Evolutionary conservation across 2,329 filamentous ascomycete species (phyloP), one percentile per base, ranked within the genome.

Genomic region (Hypoxylon sp.): DNA sequence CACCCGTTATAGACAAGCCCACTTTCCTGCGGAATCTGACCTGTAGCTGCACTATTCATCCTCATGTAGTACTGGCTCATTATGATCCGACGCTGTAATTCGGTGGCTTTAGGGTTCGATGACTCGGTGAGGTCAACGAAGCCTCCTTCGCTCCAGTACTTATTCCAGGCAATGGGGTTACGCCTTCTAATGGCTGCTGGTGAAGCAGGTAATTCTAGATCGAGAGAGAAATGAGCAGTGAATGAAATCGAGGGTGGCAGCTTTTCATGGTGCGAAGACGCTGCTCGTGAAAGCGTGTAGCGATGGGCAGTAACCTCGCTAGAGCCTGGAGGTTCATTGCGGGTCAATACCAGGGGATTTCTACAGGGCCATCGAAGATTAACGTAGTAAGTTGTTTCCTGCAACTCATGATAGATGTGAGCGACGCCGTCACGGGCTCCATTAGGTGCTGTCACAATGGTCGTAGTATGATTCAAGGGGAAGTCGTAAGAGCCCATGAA

Each of bases 1-100:
- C 82, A 84, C 1, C 82, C 82, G 37, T 83, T 83, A 37, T 83
- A 83, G 72, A 83, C 80, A 1, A 83, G 66, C 0, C 82, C 82
- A 19, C 80, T 82, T 73, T 84, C 82, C 67, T 84, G 82, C 0
- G 82, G 81, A 0, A 80, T 78, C 13, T 80, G 74, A 0, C 79
- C 79, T 0, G 64, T 72, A 0, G 78, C 76, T 2, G 82, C 82
- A 8, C 78, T 79, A 42, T 84, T 84, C 2, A 84, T 79, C 0
- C 81, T 78, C 1, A 83, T 75, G 13, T 82, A 78, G 31, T 84
- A 84, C 61, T 83, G 82, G 4, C 82, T 83, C 7, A 80, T 67
- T 1, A 84, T 72, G 29, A 82, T 81, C 15, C 82, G 79, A n/a
- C 82, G 78, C 70, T 84, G 82, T 3, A 84, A 68, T 58, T 84